These are phyloP conservation scores for Ogataea ganodermae DNA, from an alignment of 805 yeast genomes.

Conservation along the genomic window DNA sequence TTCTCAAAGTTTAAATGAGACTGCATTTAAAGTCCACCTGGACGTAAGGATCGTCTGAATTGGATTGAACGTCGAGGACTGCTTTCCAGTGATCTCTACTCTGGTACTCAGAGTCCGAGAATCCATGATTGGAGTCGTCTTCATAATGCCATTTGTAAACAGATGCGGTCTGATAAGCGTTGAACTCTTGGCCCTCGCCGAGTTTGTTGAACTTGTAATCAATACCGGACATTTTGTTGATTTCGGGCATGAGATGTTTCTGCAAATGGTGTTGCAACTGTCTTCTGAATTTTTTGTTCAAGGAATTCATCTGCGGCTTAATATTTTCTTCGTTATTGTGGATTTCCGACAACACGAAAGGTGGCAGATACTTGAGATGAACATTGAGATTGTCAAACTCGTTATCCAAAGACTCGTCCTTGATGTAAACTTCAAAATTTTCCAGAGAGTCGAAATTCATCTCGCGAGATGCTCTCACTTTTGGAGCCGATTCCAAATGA, in stretches of 20 bases:
- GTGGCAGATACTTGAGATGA: constrained; percentile 68
- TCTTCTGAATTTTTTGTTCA: constrained; percentile 69
- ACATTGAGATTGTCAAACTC: constrained; percentile 72
- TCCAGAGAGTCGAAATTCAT: constrained; percentile 60
- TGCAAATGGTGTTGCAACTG: constrained; percentile 75
- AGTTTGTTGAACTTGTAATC: constrained; percentile 41
- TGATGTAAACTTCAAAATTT: constrained; percentile 62
- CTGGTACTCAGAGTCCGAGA: constrained; percentile 45
- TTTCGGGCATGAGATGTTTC: constrained; percentile 68
- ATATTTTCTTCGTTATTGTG: constrained; percentile 71
- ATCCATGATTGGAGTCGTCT: constrained; percentile 61
- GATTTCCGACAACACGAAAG: constrained; percentile 65
- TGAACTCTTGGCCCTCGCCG: constrained; percentile 49
- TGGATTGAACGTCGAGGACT: constrained; percentile 63
- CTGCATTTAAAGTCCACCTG: constrained; percentile 56
- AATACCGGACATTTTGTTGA: constrained; percentile 62
- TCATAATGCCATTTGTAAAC: constrained; percentile 64
- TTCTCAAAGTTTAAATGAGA: constrained; percentile 10
- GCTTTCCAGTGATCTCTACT: constrained; percentile 63
- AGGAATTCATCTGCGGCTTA: constrained; percentile 70
- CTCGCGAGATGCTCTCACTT: constrained; percentile 32
- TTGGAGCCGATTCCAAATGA: constrained; percentile 32
- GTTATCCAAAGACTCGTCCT: constrained; percentile 76
- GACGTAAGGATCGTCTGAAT: constrained; percentile 66
- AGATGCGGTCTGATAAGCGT: constrained; percentile 42